A percentile compares a stretch with the other conserved stretches of the same genome.
Conservation (phyloP, 495 filamentous ascomycete species). For the Durotheca rogersii region DNA sequence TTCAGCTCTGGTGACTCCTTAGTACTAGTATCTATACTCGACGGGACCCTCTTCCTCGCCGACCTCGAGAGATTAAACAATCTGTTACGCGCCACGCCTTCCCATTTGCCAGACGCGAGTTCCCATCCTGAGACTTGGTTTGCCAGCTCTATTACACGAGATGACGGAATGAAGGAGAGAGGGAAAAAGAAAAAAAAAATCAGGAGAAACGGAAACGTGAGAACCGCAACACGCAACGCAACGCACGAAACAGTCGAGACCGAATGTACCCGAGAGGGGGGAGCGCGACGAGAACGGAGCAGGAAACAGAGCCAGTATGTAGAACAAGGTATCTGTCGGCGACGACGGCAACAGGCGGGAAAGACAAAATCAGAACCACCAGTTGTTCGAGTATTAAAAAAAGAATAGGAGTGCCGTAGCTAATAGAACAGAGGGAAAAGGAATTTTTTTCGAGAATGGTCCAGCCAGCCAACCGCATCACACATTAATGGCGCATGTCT, state of each 20-base stretch:
- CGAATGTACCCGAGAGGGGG: conserved; percentile 6
- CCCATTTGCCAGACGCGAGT: conserved; percentile 23
- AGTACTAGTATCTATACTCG: conserved; percentile 35
- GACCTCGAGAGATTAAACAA: conserved; percentile 31
- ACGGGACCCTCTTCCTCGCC: conserved; percentile 24
- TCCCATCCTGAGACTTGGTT: conserved; percentile 26
- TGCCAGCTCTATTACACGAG: conserved; percentile 31
- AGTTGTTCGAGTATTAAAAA: conserved; percentile 42
- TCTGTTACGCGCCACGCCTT: conserved; percentile 30
- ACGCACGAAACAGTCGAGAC: conserved; percentile 16
- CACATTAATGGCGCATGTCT: conserved; percentile 52
- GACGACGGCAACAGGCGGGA: conserved; percentile 24
- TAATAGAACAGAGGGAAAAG: conserved; percentile 52
- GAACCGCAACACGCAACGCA: conserved; percentile 19
- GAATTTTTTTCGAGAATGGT: conserved; percentile 50
- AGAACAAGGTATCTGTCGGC: conserved; percentile 47
- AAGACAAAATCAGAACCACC: conserved; percentile 18
- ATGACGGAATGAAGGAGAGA: conserved; percentile 5
- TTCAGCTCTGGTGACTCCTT: conserved; percentile 27
- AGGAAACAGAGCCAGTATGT: conserved; percentile 36
- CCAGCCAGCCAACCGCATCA: conserved; percentile 55
- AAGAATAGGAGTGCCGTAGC: conserved; percentile 49
- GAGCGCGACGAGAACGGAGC: conserved; percentile 23
- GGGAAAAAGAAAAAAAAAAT: conserved; percentile 2
- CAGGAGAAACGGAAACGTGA: conserved; percentile 3